These are phyloP conservation scores for Acer negundo DNA, from an alignment of 345 rosid genomes.

Conservation along the genomic window DNA sequence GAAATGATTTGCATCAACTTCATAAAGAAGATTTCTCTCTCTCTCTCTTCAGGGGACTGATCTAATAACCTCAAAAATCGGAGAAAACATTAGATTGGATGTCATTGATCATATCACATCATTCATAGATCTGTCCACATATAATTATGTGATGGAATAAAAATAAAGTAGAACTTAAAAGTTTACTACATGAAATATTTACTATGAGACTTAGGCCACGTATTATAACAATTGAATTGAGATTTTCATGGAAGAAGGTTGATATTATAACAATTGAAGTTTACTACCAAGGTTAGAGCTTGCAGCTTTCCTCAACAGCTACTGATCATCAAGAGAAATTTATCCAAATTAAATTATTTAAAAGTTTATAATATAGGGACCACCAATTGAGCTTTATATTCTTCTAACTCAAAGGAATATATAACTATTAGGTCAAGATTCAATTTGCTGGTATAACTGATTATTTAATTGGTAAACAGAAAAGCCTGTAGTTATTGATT, in stretches of 20 bases:
- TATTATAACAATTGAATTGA: too few relatives aligned
- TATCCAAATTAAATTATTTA: background rate
- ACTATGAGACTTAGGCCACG: too few relatives aligned
- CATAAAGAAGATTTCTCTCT: background rate
- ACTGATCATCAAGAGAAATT: background rate
- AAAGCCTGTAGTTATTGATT: too few relatives aligned
- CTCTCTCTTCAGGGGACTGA: background rate
- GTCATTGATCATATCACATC: background rate
- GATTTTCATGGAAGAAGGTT: too few relatives aligned
- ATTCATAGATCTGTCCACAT: background rate
- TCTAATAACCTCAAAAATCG: background rate
- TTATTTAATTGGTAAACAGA: too few relatives aligned
- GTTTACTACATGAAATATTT: background rate
- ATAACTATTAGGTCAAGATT: conserved; percentile 8
- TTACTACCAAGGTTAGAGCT: too few relatives aligned
- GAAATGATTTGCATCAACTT: conserved; percentile 40
- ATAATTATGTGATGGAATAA: background rate
- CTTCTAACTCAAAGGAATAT: conserved; percentile 1
- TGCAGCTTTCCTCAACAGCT: background rate
- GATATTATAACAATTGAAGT: too few relatives aligned
- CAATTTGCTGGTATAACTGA: background rate
- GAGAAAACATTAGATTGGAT: too few relatives aligned
- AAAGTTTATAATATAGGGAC: background rate
- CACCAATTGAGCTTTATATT: conserved; percentile 6
- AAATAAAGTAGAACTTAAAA: background rate